These are phyloP conservation scores for Trichoderma sp. DNA, from an alignment of 2,329 filamentous ascomycete species.

Conservation along the genomic window DNA sequence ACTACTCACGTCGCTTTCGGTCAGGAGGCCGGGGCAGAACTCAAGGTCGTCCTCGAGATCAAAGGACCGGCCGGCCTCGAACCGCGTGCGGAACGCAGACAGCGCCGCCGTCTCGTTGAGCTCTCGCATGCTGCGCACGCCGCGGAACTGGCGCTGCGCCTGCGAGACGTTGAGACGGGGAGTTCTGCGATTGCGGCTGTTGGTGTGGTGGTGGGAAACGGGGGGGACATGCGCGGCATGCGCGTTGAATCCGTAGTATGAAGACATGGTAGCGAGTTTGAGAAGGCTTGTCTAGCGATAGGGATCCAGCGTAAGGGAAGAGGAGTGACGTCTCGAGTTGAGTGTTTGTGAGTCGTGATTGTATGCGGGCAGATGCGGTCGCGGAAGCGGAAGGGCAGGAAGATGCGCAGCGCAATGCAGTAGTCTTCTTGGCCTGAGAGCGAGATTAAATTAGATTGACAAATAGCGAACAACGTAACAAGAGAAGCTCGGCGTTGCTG, in stretches of 20 bases:
- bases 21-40: conserved; percentile 89
- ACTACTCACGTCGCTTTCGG: conserved; percentile 81
- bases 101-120: conserved; percentile 73
- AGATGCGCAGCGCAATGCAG: background rate
- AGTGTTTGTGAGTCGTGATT: background rate
- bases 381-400: conserved; percentile 1
- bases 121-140: conserved; percentile 83
- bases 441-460: conserved; percentile 30
- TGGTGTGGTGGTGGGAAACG: conserved; percentile 62
- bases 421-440: conserved; percentile 20
- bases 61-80: conserved; percentile 89
- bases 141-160: conserved; percentile 80
- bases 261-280: conserved; percentile 51
- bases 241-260: conserved; percentile 60
- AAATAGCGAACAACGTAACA: conserved; percentile 3
- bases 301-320: conserved; percentile 15
- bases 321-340: background rate
- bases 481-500: background rate
- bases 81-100: conserved; percentile 76
- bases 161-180: conserved; percentile 77
- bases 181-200: conserved; percentile 78
- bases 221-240: conserved; percentile 58
- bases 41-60: conserved; percentile 94
- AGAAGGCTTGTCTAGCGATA: conserved; percentile 4
- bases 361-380: conserved; percentile 1